Conservation (phyloP, 2,329 filamentous ascomycete species). For the Fusarium sacchari region DNA sequence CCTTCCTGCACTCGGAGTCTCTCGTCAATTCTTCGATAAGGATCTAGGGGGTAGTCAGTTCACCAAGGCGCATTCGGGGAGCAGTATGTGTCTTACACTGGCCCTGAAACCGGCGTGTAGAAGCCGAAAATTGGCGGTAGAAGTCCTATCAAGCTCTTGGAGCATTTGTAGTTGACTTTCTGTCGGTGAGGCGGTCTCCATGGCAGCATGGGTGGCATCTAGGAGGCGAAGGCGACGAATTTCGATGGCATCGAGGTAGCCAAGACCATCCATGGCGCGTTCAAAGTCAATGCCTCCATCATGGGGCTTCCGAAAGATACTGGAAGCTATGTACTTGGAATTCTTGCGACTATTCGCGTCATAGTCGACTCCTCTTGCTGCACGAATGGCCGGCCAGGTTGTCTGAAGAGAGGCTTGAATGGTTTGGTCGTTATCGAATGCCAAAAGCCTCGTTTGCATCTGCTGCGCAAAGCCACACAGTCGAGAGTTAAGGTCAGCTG, state of each 20-base stretch:
- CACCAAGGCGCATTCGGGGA: background rate
- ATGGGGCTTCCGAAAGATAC: constrained; percentile 43
- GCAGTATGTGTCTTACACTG: constrained; percentile 41
- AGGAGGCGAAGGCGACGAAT: constrained; percentile 46
- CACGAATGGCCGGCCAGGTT: constrained; percentile 33
- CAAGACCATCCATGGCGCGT: constrained; percentile 46
- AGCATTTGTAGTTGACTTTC: constrained; percentile 36
- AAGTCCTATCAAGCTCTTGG: constrained; percentile 46
- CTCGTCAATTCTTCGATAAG: constrained; percentile 41
- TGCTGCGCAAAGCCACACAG: constrained; percentile 49
- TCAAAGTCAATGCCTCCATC: constrained; percentile 44
- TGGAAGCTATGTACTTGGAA: constrained; percentile 36
- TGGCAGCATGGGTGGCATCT: constrained; percentile 30
- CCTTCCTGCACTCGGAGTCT: constrained; percentile 9
- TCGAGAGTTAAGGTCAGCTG: constrained; percentile 24
- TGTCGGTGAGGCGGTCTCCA: constrained; percentile 13
- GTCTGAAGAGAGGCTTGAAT: constrained; percentile 32
- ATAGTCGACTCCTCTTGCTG: constrained; percentile 27
- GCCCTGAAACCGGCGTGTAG: constrained; percentile 49
- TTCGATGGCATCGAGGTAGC: constrained; percentile 48
- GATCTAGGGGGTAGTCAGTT: constrained; percentile 33
- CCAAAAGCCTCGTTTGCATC: constrained; percentile 44
- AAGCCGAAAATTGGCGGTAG: constrained; percentile 43
- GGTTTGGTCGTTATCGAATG: constrained; percentile 45
- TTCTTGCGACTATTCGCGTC: constrained; percentile 44